Conservation (phyloP, 257 asterid genomes). For the Capsicum pubescens region DNA sequence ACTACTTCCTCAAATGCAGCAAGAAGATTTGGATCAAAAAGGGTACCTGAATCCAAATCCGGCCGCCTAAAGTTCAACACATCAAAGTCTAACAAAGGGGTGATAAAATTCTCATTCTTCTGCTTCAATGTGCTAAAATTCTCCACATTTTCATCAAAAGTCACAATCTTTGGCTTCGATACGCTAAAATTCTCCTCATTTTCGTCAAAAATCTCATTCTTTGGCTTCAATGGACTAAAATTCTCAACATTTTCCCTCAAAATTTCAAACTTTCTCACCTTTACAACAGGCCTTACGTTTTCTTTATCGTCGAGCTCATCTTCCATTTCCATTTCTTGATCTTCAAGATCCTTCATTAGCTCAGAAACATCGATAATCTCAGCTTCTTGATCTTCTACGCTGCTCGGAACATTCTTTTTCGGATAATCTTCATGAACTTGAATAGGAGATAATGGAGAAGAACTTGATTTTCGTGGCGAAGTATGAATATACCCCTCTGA, state of each 20-base stretch:
- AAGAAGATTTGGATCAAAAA: conserved; percentile 74
- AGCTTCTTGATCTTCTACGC: conserved; percentile 47
- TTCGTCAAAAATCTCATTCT: conserved; percentile 34
- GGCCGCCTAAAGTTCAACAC: conserved; percentile 60
- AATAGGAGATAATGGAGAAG: conserved; percentile 44
- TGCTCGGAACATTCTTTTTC: conserved; percentile 34
- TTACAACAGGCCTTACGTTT: conserved; percentile 49
- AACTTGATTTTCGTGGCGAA: conserved; percentile 42
- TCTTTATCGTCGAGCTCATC: conserved; percentile 61
- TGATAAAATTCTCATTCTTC: not conserved
- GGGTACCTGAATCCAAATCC: conserved; percentile 63
- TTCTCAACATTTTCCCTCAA: conserved; percentile 30
- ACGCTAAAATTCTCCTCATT: not conserved
- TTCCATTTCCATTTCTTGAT: conserved; percentile 47
- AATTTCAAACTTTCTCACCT: not conserved
- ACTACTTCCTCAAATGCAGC: conserved; percentile 78
- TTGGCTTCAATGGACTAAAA: conserved; percentile 30
- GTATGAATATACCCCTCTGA: conserved; percentile 54
- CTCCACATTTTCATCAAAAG: conserved; percentile 30
- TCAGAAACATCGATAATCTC: conserved; percentile 66
- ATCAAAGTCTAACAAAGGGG: conserved; percentile 46
- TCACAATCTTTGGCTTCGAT: conserved; percentile 5
- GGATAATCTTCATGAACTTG: conserved; percentile 34
- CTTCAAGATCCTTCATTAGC: conserved; percentile 79
- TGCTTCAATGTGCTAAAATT: not conserved